Base-by-base conservation (phyloP, 73 alveolate genomes). In the Halteria grandinella region DNA sequence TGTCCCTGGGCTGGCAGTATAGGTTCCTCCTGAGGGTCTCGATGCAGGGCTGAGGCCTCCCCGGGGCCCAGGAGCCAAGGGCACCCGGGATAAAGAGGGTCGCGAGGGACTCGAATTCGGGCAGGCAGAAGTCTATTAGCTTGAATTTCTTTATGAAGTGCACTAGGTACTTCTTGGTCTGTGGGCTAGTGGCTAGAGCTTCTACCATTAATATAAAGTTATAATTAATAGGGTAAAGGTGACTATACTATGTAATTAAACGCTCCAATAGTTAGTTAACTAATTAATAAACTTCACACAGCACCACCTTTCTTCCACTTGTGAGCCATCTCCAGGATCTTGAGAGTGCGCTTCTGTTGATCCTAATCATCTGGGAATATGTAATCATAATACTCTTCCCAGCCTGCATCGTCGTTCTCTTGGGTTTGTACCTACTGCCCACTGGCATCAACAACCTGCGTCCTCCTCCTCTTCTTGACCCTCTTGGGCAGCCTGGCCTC, bases 291-390 rank as follows among this genome's bases (percentile, higher is more conserved):
- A 44, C 23, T 37, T 11, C 28, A 62, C 12, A 58, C 20, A 5
- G 59, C 58, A 17, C 43, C 70, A 15, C 54, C 73, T 57, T 58
- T 69, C 43, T 89, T 85, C 95, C 93, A 83, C 75, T 88, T 78
- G 32, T 78, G 82, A n/a, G 97, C 97, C 83, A 71, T 84, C 44
- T 89, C 90, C 55, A 88, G 29, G 14, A 91, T 63, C 85, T 88
- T 91, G 20, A 89, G 37, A 24, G 48, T 79, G 29, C 83, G 28
- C 73, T 89, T 89, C 55, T 75, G 60, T 20, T 77, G 83, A 15
- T 34, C 51, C 27, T 79, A 89, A 58, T 93, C 98, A 57, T 92
- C 98, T 31, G 98, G 98, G 89, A 93, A 93, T 23, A 93, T 60
- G 33, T 79, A 93, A 51, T 93, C 98, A 40, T 91, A 84, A 64